Conservation (phyloP, 2,329 filamentous ascomycete species). For the Tolypocladium pustulatum region DNA sequence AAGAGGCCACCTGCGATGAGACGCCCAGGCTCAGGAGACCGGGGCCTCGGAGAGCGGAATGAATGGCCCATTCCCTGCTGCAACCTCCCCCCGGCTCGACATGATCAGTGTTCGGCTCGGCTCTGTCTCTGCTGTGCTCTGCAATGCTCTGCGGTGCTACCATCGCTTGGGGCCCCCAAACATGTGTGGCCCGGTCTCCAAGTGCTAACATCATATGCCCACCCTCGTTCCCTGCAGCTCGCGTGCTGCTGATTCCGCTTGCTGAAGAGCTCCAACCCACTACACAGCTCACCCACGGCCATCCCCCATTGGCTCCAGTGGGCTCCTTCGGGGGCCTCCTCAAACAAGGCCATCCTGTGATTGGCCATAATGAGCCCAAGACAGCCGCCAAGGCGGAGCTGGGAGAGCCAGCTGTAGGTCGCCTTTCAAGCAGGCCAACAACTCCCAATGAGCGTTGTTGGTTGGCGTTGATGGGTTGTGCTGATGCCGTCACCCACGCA, state of each 20-base stretch:
- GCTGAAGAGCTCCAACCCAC: constrained; percentile 1
- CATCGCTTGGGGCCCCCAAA: background rate
- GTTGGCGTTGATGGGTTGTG: background rate
- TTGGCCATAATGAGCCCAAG: background rate
- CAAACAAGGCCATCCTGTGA: background rate
- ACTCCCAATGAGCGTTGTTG: background rate
- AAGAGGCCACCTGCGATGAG: background rate
- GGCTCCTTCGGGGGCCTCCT: background rate
- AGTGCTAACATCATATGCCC: background rate
- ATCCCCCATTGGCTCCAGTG: background rate
- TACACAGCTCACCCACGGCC: background rate
- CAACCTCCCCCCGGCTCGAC: background rate
- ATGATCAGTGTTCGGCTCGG: background rate
- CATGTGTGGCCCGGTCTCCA: background rate
- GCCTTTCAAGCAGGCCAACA: background rate
- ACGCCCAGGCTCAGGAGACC: background rate
- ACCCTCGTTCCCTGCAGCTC: constrained; percentile 11
- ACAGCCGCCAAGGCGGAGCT: background rate
- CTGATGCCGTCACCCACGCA: background rate
- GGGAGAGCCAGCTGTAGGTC: background rate
- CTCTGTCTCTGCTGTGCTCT: background rate
- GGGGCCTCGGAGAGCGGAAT: constrained; percentile 1
- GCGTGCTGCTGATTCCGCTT: constrained; percentile 7
- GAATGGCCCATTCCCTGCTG: background rate
- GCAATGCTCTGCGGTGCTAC: background rate